Conservation (phyloP, 306 rosid genomes). For the Quercus wislizeni region DNA sequence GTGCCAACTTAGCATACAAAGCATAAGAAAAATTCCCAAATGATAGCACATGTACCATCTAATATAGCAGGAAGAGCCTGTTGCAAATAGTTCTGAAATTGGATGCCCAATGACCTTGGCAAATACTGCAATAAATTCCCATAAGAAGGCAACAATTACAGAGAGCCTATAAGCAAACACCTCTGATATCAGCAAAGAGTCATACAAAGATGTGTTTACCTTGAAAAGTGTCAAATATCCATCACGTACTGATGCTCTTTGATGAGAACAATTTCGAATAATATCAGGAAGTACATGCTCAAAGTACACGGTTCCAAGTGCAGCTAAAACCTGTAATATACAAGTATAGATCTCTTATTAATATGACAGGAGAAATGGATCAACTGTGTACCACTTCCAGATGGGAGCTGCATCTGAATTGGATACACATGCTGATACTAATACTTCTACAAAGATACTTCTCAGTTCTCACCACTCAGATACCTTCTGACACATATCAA, state of each 20-base stretch:
- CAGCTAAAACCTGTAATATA: slow-evolving; percentile 70
- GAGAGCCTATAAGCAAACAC: neutral
- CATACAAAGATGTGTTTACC: slow-evolving; percentile 42
- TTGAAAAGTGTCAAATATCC: slow-evolving; percentile 92
- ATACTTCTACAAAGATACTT: neutral
- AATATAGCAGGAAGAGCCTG: slow-evolving; percentile 91
- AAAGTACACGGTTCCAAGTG: slow-evolving; percentile 82
- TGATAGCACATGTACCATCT: slow-evolving; percentile 56
- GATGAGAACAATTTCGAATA: slow-evolving; percentile 90
- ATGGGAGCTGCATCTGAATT: neutral
- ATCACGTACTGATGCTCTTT: slow-evolving; percentile 89
- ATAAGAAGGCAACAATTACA: slow-evolving; percentile 8
- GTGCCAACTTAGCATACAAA: neutral
- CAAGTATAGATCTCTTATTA: neutral
- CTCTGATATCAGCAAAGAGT: neutral
- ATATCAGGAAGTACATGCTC: slow-evolving; percentile 92
- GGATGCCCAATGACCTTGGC: slow-evolving; percentile 90
- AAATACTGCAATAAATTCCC: slow-evolving; percentile 52
- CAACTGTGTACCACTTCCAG: neutral
- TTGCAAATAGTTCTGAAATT: slow-evolving; percentile 88
- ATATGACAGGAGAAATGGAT: neutral
- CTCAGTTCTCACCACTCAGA: neutral
- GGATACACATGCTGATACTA: neutral
- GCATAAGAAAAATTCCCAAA: neutral
- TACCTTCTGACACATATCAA: neutral